Percentiles rank a stretch among this genome's conserved stretches.
phyloP scores from a whole-genome alignment of 306 rosid genomes.

The Ormosia emarginata region DNA sequence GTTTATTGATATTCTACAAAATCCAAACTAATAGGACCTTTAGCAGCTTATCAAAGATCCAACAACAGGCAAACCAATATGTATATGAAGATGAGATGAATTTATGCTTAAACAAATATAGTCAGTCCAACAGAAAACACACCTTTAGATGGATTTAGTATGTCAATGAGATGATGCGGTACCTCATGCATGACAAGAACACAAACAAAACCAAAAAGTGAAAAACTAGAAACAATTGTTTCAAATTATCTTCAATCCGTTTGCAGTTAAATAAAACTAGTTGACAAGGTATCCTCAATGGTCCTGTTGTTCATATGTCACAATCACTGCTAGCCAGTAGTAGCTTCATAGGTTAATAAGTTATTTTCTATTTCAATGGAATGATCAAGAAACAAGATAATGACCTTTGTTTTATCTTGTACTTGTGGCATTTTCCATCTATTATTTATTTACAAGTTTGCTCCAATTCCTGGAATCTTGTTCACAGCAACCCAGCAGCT shows the following conservation, averaged over 20 bases:
- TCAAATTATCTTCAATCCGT: neutral
- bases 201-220: neutral
- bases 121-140: slow-evolving; percentile 29
- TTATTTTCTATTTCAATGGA: no score
- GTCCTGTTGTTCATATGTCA: no score
- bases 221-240: neutral
- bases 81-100: slow-evolving; percentile 5
- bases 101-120: neutral
- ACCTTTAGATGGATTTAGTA: slow-evolving; percentile 82
- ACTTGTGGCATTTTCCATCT: no score
- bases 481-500: no score
- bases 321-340: no score
- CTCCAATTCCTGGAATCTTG: no score
- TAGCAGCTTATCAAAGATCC: slow-evolving; percentile 9
- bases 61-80: slow-evolving; percentile 15
- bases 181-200: slow-evolving; percentile 66
- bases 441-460: no score
- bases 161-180: slow-evolving; percentile 81
- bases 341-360: no score
- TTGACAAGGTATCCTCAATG: neutral
- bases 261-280: neutral
- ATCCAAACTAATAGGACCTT: neutral
- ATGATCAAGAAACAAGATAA: no score
- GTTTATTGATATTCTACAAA: slow-evolving; percentile 1
- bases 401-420: no score